These are phyloP conservation scores for Diaporthe australafricana DNA, from an alignment of 2,329 filamentous ascomycete genomes.

Conservation along the genomic window DNA sequence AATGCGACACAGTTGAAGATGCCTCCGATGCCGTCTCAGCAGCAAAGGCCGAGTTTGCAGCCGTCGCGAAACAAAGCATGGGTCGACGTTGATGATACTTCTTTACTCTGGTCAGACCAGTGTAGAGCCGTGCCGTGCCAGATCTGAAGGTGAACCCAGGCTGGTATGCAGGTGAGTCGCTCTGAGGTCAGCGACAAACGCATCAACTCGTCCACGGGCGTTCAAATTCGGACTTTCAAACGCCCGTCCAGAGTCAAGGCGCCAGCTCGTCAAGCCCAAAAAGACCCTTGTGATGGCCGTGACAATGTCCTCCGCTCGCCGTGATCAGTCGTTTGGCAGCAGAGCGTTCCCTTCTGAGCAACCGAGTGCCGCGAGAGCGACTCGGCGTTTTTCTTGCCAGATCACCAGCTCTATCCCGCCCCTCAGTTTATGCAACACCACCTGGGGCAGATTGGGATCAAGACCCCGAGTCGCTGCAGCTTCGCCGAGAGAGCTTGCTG, in stretches of 20 bases:
- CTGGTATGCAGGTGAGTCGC: background rate
- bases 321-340: conserved; percentile 6
- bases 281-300: conserved; percentile 9
- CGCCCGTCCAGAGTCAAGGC: background rate
- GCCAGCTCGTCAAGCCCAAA: conserved; percentile 8
- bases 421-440: conserved; percentile 10
- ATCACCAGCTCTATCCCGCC: background rate
- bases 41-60: background rate
- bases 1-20: conserved; percentile 2
- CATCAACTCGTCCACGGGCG: background rate
- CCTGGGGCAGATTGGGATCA: conserved; percentile 1
- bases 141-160: background rate
- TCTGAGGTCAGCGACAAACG: conserved; percentile 12
- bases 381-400: conserved; percentile 1
- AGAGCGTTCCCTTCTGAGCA: background rate
- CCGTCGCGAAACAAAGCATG: background rate
- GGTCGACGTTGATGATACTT: background rate
- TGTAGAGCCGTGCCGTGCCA: conserved; percentile 16
- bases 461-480: conserved; percentile 6
- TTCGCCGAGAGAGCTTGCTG: background rate
- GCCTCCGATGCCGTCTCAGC: background rate
- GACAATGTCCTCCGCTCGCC: conserved; percentile 5
- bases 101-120: conserved; percentile 7
- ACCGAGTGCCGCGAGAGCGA: background rate
- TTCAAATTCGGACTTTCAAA: conserved; percentile 15